These are phyloP conservation scores for Arachnomyces sp. DNA, from an alignment of 2,329 filamentous ascomycete species.

Conservation along the genomic window DNA sequence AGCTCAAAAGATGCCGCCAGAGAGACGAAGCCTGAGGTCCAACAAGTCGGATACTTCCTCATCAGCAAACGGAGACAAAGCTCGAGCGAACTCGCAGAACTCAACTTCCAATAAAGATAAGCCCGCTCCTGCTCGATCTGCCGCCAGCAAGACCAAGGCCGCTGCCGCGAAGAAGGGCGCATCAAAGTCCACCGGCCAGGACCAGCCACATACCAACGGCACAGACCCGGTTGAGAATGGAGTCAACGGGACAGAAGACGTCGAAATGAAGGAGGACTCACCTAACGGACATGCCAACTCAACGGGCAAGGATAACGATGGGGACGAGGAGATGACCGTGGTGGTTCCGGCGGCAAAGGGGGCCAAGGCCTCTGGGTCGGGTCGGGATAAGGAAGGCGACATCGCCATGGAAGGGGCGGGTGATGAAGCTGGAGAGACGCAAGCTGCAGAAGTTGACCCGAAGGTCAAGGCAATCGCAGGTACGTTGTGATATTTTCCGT, in stretches of 20 bases:
- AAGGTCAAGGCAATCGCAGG: conserved; percentile 44
- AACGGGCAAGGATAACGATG: conserved; percentile 59
- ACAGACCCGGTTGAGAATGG: conserved; percentile 63
- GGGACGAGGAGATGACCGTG: conserved; percentile 70
- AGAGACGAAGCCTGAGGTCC: conserved; percentile 39
- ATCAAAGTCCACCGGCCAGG: conserved; percentile 59
- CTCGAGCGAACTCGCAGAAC: conserved; percentile 35
- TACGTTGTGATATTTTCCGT: conserved; percentile 18
- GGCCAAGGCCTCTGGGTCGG: conserved; percentile 49
- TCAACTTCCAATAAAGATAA: conserved; percentile 38
- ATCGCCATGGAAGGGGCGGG: conserved; percentile 57
- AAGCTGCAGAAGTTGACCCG: conserved; percentile 33
- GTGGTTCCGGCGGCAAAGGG: conserved; percentile 67
- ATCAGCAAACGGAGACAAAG: conserved; percentile 40
- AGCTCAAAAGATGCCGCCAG: conserved; percentile 38
- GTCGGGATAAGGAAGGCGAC: conserved; percentile 59
- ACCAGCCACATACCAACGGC: conserved; percentile 59
- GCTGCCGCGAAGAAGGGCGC: conserved; percentile 28
- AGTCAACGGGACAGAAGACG: conserved; percentile 56
- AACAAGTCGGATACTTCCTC: conserved; percentile 40
- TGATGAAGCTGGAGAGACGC: conserved; percentile 37
- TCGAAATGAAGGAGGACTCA: conserved; percentile 61
- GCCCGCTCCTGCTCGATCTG: conserved; percentile 33
- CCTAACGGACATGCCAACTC: conserved; percentile 39
- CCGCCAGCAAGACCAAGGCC: conserved; percentile 27